Percentiles rank a stretch among this genome's conserved stretches.
These are phyloP conservation scores for Drechslerella dactyloides DNA, from an alignment of 2,329 filamentous ascomycete species.

Conservation along the genomic window DNA sequence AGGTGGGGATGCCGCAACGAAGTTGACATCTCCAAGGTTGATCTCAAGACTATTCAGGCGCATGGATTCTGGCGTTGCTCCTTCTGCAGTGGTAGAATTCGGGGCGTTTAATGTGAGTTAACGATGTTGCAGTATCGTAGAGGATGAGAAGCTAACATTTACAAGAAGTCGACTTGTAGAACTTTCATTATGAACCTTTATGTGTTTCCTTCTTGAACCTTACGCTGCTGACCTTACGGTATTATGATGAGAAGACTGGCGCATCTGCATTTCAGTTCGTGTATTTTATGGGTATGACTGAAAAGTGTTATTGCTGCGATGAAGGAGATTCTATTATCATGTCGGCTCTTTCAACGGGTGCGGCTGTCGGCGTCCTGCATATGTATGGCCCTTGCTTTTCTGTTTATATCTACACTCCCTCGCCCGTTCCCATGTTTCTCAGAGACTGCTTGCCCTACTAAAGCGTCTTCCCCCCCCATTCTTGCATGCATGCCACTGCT, in stretches of 20 bases:
- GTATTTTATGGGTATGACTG: not conserved
- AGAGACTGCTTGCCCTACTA: too few relatives aligned
- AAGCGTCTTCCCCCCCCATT: not conserved
- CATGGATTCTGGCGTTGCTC: slow-evolving; percentile 49
- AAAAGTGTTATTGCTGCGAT: not conserved
- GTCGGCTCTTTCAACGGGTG: not conserved
- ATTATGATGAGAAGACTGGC: too few relatives aligned
- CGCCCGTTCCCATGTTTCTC: not conserved
- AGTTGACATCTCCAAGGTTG: slow-evolving; percentile 26
- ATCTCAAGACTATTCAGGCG: slow-evolving; percentile 40
- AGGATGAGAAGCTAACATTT: not conserved
- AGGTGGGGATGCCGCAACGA: slow-evolving; percentile 46
- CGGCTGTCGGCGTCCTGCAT: slow-evolving; percentile 8
- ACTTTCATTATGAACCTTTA: too few relatives aligned
- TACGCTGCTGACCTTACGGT: too few relatives aligned
- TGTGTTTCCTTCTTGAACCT: too few relatives aligned
- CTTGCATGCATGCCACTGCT: not conserved
- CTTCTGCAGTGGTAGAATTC: slow-evolving; percentile 43
- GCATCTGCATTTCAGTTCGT: too few relatives aligned
- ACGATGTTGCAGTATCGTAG: not conserved
- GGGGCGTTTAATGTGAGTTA: slow-evolving; percentile 24
- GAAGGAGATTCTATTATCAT: not conserved
- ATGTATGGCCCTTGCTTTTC: not conserved
- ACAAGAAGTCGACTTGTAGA: not conserved
- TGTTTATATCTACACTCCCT: not conserved